Percentiles rank a stretch among this genome's conserved stretches.
Evolutionary conservation across 2,329 filamentous ascomycete genomes (phyloP).

Genomic region (Penicillium sp.): DNA sequence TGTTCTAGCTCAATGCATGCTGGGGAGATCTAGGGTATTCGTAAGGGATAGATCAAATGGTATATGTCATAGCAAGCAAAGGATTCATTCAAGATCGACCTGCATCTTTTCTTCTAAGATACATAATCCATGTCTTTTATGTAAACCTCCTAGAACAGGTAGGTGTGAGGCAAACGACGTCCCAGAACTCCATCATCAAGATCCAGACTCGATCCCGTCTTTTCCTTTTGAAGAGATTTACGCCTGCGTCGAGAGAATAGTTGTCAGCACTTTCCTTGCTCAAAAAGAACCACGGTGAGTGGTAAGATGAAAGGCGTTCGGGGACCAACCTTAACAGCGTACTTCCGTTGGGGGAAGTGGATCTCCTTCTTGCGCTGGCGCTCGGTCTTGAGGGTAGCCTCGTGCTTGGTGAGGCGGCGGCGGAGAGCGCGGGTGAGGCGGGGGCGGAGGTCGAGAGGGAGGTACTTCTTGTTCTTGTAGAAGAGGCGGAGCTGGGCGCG

Average conservation of each 20-base stretch:
- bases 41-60: background rate
- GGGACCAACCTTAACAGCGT: constrained; percentile 87
- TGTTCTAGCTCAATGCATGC: too few relatives aligned
- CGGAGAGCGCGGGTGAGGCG: constrained; percentile 99
- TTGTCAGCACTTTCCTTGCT: constrained; percentile 12
- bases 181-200: constrained; percentile 44
- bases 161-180: constrained; percentile 40
- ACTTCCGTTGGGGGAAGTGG: constrained; percentile 99
- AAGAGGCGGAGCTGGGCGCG: constrained; percentile 96
- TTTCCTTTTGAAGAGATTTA: constrained; percentile 30
- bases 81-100: constrained; percentile 41
- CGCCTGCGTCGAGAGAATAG: constrained; percentile 30
- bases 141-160: constrained; percentile 30
- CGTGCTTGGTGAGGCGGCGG: constrained; percentile 89
- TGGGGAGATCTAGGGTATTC: too few relatives aligned
- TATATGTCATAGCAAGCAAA: constrained; percentile 43
- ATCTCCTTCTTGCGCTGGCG: constrained; percentile 95
- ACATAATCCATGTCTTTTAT: constrained; percentile 43
- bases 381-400: constrained; percentile 81
- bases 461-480: constrained; percentile 99
- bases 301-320: background rate
- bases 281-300: background rate
- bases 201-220: constrained; percentile 33
- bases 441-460: constrained; percentile 95
- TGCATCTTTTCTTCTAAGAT: constrained; percentile 46